A percentile compares a stretch with the other conserved stretches of the same genome.
Conservation (phyloP, 306 rosid genomes). For the Sicyos edulis region DNA sequence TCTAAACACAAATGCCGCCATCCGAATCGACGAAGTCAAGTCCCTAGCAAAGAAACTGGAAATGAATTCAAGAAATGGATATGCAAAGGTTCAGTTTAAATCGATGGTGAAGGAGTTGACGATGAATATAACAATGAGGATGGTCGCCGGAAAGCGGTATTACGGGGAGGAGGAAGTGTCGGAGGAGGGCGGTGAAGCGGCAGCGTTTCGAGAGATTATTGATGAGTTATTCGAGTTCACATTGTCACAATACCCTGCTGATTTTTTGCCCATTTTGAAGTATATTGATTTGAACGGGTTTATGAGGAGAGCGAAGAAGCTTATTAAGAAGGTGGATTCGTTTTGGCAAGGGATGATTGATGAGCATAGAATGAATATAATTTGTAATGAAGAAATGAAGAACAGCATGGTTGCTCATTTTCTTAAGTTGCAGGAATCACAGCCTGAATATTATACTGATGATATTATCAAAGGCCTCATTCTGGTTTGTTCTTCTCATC, state of each 20-base stretch:
- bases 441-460: too few relatives aligned
- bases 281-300: background rate
- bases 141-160: conserved; percentile 53
- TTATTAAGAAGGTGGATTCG: conserved; percentile 7
- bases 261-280: conserved; percentile 21
- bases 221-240: conserved; percentile 23
- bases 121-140: conserved; percentile 42
- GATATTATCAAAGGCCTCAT: conserved; percentile 26
- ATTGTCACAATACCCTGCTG: conserved; percentile 15
- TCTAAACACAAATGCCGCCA: conserved; percentile 15
- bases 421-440: conserved; percentile 19
- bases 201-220: conserved; percentile 31
- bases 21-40: conserved; percentile 35
- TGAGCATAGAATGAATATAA: background rate
- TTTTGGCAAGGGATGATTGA: conserved; percentile 22
- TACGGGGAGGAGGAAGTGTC: conserved; percentile 26
- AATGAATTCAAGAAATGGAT: background rate
- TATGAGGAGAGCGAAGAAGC: conserved; percentile 17
- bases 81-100: conserved; percentile 31
- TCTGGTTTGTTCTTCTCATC: conserved; percentile 9
- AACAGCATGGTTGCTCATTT: conserved; percentile 26
- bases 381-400: background rate
- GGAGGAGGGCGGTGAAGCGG: conserved; percentile 21
- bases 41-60: conserved; percentile 24
- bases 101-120: conserved; percentile 36